These are phyloP conservation scores for Triticum monococcum DNA, from an alignment of 176 grass and related monocot genomes.

Conservation along the genomic window DNA sequence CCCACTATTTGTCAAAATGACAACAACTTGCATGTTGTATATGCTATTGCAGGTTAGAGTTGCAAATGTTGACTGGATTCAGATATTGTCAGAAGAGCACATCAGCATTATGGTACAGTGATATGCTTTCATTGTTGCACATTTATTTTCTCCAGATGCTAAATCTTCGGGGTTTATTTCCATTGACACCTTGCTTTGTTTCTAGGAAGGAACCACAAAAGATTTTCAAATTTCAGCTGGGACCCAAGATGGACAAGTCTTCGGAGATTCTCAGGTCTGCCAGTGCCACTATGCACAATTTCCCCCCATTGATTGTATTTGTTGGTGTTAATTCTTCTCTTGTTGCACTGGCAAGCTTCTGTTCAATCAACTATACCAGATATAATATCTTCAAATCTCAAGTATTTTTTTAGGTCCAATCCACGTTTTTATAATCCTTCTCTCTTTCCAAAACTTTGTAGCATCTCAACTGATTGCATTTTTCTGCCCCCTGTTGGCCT, in stretches of 20 bases:
- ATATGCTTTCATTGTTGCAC: slow-evolving; percentile 23
- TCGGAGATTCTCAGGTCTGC: slow-evolving; percentile 83
- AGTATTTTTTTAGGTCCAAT: background rate
- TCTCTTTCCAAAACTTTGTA: slow-evolving; percentile 21
- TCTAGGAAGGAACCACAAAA: slow-evolving; percentile 78
- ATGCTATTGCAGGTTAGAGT: slow-evolving; percentile 63
- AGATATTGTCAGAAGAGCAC: slow-evolving; percentile 76
- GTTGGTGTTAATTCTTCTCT: background rate
- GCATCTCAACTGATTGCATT: background rate
- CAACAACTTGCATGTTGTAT: background rate
- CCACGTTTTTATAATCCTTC: background rate
- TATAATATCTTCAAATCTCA: background rate
- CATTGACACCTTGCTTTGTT: slow-evolving; percentile 36
- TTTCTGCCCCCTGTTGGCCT: background rate
- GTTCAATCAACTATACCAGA: slow-evolving; percentile 7
- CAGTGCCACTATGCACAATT: background rate
- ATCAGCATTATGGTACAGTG: slow-evolving; percentile 80
- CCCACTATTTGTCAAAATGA: slow-evolving; percentile 7
- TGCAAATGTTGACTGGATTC: slow-evolving; percentile 90
- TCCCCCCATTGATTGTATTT: background rate
- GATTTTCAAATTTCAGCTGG: slow-evolving; percentile 82
- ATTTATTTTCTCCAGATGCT: slow-evolving; percentile 21
- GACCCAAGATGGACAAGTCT: slow-evolving; percentile 76
- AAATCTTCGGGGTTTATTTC: slow-evolving; percentile 22
- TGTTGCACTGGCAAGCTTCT: background rate